These are phyloP conservation scores for Penicillium maclennaniae DNA, from an alignment of 495 filamentous ascomycete species.

Conservation along the genomic window DNA sequence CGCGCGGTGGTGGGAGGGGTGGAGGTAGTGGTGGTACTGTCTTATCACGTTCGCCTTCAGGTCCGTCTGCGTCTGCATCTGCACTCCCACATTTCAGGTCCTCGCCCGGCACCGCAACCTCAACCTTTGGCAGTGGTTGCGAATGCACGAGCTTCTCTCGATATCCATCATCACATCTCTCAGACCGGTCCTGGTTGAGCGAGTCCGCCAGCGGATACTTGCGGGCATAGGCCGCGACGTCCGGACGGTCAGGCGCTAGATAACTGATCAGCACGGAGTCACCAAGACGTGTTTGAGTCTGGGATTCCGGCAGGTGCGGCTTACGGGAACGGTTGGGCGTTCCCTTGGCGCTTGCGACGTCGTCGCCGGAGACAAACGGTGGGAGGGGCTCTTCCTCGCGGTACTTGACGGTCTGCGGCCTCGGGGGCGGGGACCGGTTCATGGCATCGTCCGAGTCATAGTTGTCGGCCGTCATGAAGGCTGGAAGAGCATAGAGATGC, in stretches of 20 bases:
- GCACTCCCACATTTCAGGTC: neutral
- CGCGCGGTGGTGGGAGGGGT: neutral
- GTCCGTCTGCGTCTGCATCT: neutral
- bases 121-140: neutral
- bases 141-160: neutral
- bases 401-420: constrained; percentile 22
- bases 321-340: constrained; percentile 35
- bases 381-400: constrained; percentile 23
- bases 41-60: neutral
- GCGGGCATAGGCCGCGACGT: constrained; percentile 35
- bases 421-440: constrained; percentile 31
- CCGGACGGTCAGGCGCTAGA: constrained; percentile 44
- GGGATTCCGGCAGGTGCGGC: constrained; percentile 31
- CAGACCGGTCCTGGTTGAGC: constrained; percentile 7
- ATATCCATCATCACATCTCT: neutral
- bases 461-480: constrained; percentile 38
- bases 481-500: constrained; percentile 36
- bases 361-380: constrained; percentile 25
- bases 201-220: constrained; percentile 15
- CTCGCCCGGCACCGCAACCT: neutral
- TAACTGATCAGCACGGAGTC: constrained; percentile 47
- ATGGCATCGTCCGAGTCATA: constrained; percentile 46
- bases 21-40: neutral
- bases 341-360: constrained; percentile 18
- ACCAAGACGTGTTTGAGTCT: constrained; percentile 30